Percentiles rank a stretch among this genome's conserved stretches.
phyloP scores from a whole-genome alignment of 1,284 basidiomycete genomes.

The Leccinum pachyderme region DNA sequence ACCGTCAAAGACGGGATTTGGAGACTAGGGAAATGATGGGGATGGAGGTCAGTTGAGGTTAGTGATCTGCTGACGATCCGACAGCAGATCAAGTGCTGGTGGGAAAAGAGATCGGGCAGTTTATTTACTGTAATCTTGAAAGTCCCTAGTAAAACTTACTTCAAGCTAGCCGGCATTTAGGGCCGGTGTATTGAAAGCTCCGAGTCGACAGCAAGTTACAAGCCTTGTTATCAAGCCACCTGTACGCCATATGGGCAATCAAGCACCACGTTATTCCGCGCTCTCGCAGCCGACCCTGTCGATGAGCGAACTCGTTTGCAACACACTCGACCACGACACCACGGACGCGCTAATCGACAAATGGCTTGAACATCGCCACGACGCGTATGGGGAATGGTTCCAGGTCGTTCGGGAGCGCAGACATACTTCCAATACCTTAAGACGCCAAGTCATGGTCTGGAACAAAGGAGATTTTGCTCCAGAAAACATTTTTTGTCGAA shows the following conservation, averaged over 20 bases:
- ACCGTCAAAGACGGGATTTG: conserved; percentile 70
- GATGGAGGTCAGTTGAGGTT: not conserved
- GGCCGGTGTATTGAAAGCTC: conserved; percentile 22
- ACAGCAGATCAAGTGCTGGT: not conserved
- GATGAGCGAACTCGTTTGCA: conserved; percentile 73
- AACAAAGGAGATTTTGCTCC: conserved; percentile 74
- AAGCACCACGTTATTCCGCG: conserved; percentile 53
- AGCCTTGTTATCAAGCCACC: conserved; percentile 18
- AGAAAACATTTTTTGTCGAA: conserved; percentile 73
- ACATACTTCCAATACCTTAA: conserved; percentile 47
- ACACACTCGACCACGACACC: conserved; percentile 68
- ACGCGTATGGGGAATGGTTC: conserved; percentile 75
- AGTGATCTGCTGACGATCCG: not conserved
- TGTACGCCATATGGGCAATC: conserved; percentile 24
- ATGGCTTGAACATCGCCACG: conserved; percentile 73
- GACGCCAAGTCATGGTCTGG: conserved; percentile 65
- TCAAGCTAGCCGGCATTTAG: conserved; percentile 22
- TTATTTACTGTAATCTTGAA: not conserved
- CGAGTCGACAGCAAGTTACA: not conserved
- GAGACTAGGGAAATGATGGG: conserved; percentile 47
- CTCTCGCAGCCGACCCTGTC: conserved; percentile 60
- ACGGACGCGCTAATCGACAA: conserved; percentile 76
- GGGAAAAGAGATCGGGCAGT: not conserved
- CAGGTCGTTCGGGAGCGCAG: conserved; percentile 61
- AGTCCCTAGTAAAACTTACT: conserved; percentile 4